These are phyloP conservation scores for Candida mesenterica DNA, from an alignment of 1,139 yeast species.

Conservation along the genomic window DNA sequence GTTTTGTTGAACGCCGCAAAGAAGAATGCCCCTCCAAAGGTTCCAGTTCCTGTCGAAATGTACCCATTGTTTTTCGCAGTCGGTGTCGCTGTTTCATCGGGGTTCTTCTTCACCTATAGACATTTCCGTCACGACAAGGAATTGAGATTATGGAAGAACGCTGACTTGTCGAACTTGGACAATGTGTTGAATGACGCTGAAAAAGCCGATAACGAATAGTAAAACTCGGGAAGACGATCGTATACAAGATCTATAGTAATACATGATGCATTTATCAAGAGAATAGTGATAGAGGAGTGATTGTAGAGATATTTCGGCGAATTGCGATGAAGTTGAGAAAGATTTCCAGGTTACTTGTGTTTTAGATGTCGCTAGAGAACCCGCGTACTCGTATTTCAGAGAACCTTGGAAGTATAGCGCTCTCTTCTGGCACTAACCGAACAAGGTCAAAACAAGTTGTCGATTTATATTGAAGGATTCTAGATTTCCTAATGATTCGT, in stretches of 20 bases:
- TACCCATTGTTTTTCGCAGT: slow-evolving; percentile 65
- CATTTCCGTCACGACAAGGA: slow-evolving; percentile 65
- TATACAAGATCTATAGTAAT: slow-evolving; percentile 1
- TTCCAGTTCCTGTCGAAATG: slow-evolving; percentile 65
- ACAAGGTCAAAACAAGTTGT: too few species aligned
- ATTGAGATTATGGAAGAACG: slow-evolving; percentile 70
- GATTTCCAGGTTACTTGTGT: too few species aligned
- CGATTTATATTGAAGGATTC: too few species aligned
- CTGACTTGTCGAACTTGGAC: slow-evolving; percentile 55
- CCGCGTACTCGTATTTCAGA: too few species aligned
- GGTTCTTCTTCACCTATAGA: slow-evolving; percentile 67
- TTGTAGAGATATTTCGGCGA: background rate
- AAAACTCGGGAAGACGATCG: slow-evolving; percentile 12
- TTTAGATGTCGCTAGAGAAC: too few species aligned
- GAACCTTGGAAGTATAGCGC: too few species aligned
- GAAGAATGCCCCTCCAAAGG: slow-evolving; percentile 29
- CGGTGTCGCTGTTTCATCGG: slow-evolving; percentile 68
- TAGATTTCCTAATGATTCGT: too few species aligned
- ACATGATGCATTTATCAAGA: background rate
- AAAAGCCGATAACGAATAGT: slow-evolving; percentile 1
- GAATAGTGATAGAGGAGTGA: background rate
- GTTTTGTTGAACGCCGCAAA: slow-evolving; percentile 52
- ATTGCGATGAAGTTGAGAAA: background rate
- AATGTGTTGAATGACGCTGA: slow-evolving; percentile 52
- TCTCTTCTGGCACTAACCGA: too few species aligned